Evolutionary conservation across 2,329 filamentous ascomycete species (phyloP).

Genomic region (Nothopassalora personata): DNA sequence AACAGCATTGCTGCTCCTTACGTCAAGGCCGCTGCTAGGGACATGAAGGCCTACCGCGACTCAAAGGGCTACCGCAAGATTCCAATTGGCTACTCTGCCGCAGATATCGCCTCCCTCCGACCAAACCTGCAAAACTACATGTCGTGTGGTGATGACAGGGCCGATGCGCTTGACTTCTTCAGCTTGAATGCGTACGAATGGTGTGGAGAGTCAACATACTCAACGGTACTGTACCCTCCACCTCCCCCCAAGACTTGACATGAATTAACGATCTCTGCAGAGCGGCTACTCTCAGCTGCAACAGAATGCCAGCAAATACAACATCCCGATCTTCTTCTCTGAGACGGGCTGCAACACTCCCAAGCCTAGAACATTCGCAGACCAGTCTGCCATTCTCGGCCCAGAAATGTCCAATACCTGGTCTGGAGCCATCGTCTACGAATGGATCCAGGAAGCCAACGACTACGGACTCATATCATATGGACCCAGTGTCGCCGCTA

Average conservation of each 20-base stretch:
- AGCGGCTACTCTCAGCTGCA: constrained; percentile 69
- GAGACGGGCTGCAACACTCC: constrained; percentile 77
- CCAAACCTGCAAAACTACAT: constrained; percentile 68
- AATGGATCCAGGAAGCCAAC: constrained; percentile 83
- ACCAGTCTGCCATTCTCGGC: constrained; percentile 74
- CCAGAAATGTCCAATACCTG: constrained; percentile 63
- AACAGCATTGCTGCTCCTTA: constrained; percentile 67
- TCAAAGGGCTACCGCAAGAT: constrained; percentile 72
- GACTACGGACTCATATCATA: constrained; percentile 76
- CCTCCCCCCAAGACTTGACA: no score
- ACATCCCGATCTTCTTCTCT: constrained; percentile 83
- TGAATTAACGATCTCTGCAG: constrained; percentile 41
- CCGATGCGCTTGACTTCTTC: constrained; percentile 75
- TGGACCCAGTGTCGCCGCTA: constrained; percentile 50
- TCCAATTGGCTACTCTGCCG: constrained; percentile 80
- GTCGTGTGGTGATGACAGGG: constrained; percentile 65
- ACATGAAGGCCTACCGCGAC: constrained; percentile 77
- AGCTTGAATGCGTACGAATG: constrained; percentile 61
- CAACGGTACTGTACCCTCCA: no score
- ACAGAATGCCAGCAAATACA: constrained; percentile 61
- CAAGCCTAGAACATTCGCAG: constrained; percentile 58
- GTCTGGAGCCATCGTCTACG: constrained; percentile 78
- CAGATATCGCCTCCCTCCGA: constrained; percentile 68
- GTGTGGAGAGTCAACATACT: constrained; percentile 21
- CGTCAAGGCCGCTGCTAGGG: constrained; percentile 69